Base-by-base conservation (phyloP, 2,329 filamentous ascomycete species). In the Beauveria sp. region DNA sequence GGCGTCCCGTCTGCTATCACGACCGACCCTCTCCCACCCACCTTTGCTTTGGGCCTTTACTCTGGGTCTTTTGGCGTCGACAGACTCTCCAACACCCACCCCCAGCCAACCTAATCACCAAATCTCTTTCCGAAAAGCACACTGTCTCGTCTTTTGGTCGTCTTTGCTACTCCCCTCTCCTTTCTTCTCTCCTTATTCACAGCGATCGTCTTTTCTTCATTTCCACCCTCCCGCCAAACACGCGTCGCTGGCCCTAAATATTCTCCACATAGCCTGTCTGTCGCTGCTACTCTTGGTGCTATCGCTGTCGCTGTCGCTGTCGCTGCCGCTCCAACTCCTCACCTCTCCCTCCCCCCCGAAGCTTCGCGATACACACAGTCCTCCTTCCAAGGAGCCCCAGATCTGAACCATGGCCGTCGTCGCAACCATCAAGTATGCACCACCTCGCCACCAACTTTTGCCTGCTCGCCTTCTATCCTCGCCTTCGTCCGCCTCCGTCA, bases 401-500 rank as follows among this genome's bases (percentile, higher is more conserved):
- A 70, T 69, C 72, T 69, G 68, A 70, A 75, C 70, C 74, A 82
- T 78, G 73, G 82, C 84, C 78, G 82, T 84, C 70, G 82, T 85
- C 75, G 82, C 82, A 78, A 86, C 83, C 69, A 86, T 86, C 76
- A 86, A 86, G 83, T 86, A 77, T 72, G 83, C 60, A 45, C 73
- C 65, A 61, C 53, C 62, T 58, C 65, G 64, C 64, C 64, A 53
- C 61, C 63, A 58, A 55, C 64, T 59, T 38, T 30, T 14, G 3
- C 43, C 56, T 38, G 61, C 50, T 60, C 60, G 53, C 51, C 58
- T 62, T 64, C 61, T 24, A 24, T 52, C 8, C 9, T 43, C 46
- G 30, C 12, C 47, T 10, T 34, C 38, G 16, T 12, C 20, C 16
- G 42, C 38, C 30, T 22, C 7, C 12, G 26, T 49, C 38, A 38